Percentiles rank a stretch among this genome's conserved stretches.
Evolutionary conservation across 108 stramenopile genomes (phyloP).

Genomic region (Cyclotella baltica): DNA sequence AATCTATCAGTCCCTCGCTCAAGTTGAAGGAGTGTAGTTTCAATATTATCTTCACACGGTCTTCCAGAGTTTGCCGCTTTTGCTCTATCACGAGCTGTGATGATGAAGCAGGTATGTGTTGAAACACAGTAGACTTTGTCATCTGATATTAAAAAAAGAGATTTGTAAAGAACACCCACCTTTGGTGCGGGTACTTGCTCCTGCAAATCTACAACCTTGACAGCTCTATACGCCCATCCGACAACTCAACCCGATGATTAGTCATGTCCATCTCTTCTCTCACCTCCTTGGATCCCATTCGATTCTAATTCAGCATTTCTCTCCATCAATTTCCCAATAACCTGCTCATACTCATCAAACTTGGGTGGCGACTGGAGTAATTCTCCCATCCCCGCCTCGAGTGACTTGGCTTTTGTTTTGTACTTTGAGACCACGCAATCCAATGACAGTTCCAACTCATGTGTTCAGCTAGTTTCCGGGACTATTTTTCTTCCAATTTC

Average conservation of each 20-base stretch:
- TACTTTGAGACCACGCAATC: conserved; percentile 26
- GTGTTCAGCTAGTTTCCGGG: conserved; percentile 26
- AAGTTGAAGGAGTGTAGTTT: conserved; percentile 49
- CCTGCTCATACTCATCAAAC: conserved; percentile 51
- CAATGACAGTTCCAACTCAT: conserved; percentile 28
- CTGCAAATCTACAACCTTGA: conserved; percentile 46
- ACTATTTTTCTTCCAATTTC: conserved; percentile 49
- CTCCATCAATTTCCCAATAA: conserved; percentile 53
- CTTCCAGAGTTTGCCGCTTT: conserved; percentile 51
- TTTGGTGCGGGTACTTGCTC: conserved; percentile 41
- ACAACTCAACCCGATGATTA: conserved; percentile 37
- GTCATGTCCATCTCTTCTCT: conserved; percentile 40
- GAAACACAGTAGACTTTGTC: too few species aligned
- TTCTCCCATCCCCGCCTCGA: conserved; percentile 30
- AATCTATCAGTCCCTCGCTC: conserved; percentile 46
- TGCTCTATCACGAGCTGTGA: conserved; percentile 39
- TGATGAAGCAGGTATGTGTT: not conserved
- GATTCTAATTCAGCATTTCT: conserved; percentile 44
- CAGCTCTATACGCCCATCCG: conserved; percentile 34
- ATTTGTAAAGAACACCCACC: not conserved
- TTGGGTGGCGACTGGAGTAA: conserved; percentile 28
- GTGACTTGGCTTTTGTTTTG: conserved; percentile 25
- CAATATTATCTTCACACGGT: conserved; percentile 55
- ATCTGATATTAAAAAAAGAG: too few species aligned
- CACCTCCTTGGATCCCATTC: conserved; percentile 29